These are phyloP conservation scores for Eruca vesicaria DNA, from an alignment of 441 rosid genomes.

Conservation along the genomic window DNA sequence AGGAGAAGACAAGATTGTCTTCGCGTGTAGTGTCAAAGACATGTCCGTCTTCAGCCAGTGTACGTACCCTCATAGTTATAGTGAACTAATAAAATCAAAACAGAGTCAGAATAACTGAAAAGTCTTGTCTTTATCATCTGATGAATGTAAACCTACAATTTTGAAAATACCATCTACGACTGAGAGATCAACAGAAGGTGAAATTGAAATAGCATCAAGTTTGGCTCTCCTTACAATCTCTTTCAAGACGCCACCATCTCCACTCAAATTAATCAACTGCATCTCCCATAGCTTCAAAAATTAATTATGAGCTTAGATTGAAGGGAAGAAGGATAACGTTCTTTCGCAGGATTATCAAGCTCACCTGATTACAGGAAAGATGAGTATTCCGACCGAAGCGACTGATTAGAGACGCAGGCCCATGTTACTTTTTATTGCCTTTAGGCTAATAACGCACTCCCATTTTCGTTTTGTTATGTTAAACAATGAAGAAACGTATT, in stretches of 20 bases:
- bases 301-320: too few species aligned
- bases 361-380: too few species aligned
- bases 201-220: conserved; percentile 52
- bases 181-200: conserved; percentile 83
- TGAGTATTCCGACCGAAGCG: too few species aligned
- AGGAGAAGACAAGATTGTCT: conserved; percentile 83
- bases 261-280: conserved; percentile 58
- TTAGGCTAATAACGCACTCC: not conserved
- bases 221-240: conserved; percentile 60
- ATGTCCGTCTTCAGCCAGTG: conserved; percentile 76
- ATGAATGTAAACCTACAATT: not conserved
- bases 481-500: too few species aligned
- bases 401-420: too few species aligned
- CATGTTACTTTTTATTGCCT: too few species aligned
- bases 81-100: conserved; percentile 51
- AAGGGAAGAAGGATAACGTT: not conserved
- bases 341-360: too few species aligned
- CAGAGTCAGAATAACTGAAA: not conserved
- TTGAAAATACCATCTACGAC: conserved; percentile 29
- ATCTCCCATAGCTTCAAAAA: conserved; percentile 52
- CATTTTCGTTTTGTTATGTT: too few species aligned
- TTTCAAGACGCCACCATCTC: conserved; percentile 86
- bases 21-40: conserved; percentile 84
- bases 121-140: too few species aligned
- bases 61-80: conserved; percentile 90